Conservation (phyloP, 495 filamentous ascomycete genomes). For the Xylaria palmicola region DNA sequence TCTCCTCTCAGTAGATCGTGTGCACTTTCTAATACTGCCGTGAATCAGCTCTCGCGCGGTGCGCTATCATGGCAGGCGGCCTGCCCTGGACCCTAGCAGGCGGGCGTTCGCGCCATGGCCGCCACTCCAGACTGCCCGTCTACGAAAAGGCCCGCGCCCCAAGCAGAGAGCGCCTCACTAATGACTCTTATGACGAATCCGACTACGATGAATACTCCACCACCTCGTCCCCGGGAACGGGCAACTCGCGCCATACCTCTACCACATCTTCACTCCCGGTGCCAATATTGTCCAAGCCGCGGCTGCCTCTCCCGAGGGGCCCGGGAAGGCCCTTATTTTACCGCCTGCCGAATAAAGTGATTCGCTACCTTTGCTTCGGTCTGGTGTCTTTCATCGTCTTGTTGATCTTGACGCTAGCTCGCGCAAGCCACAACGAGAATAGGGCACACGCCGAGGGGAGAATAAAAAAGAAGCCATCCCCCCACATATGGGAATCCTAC, state of each 20-base stretch:
- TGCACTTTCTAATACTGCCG: not conserved
- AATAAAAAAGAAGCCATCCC: constrained; percentile 35
- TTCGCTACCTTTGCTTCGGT: constrained; percentile 69
- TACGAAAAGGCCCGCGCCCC: constrained; percentile 37
- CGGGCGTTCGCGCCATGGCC: constrained; percentile 35
- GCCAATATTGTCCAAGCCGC: constrained; percentile 53
- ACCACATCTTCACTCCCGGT: constrained; percentile 49
- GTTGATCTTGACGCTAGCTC: constrained; percentile 69
- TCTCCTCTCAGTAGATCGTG: not conserved
- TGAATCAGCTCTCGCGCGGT: constrained; percentile 8
- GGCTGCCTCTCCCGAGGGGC: constrained; percentile 36
- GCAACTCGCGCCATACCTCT: constrained; percentile 49
- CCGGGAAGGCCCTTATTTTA: constrained; percentile 50
- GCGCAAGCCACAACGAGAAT: constrained; percentile 66
- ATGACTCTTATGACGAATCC: constrained; percentile 41
- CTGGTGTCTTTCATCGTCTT: constrained; percentile 66
- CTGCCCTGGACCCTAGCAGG: constrained; percentile 26
- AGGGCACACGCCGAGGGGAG: constrained; percentile 56
- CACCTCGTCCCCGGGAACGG: constrained; percentile 42
- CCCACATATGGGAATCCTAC: constrained; percentile 77
- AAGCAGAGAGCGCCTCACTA: constrained; percentile 44
- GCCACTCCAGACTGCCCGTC: constrained; percentile 40
- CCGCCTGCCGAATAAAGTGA: constrained; percentile 60
- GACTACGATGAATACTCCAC: constrained; percentile 44
- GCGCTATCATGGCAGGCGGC: constrained; percentile 25